These are phyloP conservation scores for Penicillium alfredii DNA, from an alignment of 495 filamentous ascomycete species.

Conservation along the genomic window DNA sequence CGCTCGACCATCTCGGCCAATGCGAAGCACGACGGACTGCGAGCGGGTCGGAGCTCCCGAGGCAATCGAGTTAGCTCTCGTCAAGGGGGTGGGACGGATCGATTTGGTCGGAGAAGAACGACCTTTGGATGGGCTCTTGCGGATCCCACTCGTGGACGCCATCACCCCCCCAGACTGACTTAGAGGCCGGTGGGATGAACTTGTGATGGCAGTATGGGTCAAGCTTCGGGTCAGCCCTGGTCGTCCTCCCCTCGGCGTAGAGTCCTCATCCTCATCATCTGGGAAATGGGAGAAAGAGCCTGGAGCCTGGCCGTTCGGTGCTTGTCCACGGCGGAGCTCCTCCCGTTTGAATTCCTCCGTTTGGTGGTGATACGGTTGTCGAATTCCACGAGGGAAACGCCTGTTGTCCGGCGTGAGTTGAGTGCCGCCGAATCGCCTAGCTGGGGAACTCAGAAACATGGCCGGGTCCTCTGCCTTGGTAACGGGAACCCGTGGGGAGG, in stretches of 20 bases:
- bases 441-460: slow-evolving; percentile 50
- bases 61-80: slow-evolving; percentile 29
- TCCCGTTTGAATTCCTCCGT: slow-evolving; percentile 51
- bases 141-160: slow-evolving; percentile 35
- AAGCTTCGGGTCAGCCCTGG: slow-evolving; percentile 57
- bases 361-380: slow-evolving; percentile 56
- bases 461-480: slow-evolving; percentile 48
- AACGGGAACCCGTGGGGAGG: slow-evolving; percentile 37
- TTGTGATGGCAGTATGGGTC: slow-evolving; percentile 36
- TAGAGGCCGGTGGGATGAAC: slow-evolving; percentile 23
- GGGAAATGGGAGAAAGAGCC: slow-evolving; percentile 13
- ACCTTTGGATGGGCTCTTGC: slow-evolving; percentile 43
- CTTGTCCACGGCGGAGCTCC: slow-evolving; percentile 39
- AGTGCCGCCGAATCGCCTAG: slow-evolving; percentile 41
- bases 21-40: slow-evolving; percentile 57
- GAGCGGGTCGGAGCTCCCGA: slow-evolving; percentile 31
- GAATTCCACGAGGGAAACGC: slow-evolving; percentile 26
- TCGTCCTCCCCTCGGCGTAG: slow-evolving; percentile 38
- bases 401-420: slow-evolving; percentile 32
- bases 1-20: slow-evolving; percentile 66
- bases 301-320: slow-evolving; percentile 2
- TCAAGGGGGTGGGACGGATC: slow-evolving; percentile 25
- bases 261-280: slow-evolving; percentile 40
- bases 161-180: slow-evolving; percentile 28
- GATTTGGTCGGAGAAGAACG: slow-evolving; percentile 36